phyloP scores from a whole-genome alignment of 2,329 filamentous ascomycete genomes.

The Aureobasidium sp. region DNA sequence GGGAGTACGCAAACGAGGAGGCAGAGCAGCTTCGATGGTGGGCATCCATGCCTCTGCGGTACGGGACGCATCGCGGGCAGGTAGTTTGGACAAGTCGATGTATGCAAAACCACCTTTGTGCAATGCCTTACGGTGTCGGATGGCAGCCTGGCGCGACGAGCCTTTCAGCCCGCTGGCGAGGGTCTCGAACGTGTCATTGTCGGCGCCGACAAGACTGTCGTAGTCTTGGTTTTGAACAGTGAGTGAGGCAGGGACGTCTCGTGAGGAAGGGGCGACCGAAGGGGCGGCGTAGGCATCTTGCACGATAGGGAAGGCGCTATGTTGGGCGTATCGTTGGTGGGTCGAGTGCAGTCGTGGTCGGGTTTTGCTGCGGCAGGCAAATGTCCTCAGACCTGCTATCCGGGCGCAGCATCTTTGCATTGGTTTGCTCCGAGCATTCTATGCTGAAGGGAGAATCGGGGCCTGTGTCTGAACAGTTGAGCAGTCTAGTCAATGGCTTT shows the following conservation, averaged over 20 bases:
- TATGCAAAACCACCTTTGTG: not conserved
- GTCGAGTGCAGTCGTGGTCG: not conserved
- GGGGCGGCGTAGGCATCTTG: not conserved
- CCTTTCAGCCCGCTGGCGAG: not conserved
- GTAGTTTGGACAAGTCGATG: not conserved
- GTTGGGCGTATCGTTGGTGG: not conserved
- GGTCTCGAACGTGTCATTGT: not conserved
- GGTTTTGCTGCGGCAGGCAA: not conserved
- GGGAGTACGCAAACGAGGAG: not conserved
- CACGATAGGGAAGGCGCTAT: not conserved
- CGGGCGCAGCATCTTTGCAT: constrained; percentile 24
- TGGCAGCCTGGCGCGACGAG: not conserved
- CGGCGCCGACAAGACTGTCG: not conserved
- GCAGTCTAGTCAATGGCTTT: not conserved
- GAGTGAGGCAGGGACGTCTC: not conserved
- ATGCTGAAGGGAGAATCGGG: constrained; percentile 10
- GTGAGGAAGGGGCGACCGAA: not conserved
- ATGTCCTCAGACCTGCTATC: constrained; percentile 14
- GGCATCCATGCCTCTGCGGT: not conserved
- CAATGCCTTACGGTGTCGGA: not conserved
- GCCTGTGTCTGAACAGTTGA: not conserved
- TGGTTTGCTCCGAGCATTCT: constrained; percentile 21
- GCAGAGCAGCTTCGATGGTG: constrained; percentile 1
- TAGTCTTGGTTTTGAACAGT: not conserved
- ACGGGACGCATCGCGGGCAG: not conserved